These are phyloP conservation scores for Coemansia sp. DNA, from an alignment of 192 early-diverging fungal genomes.

Conservation along the genomic window DNA sequence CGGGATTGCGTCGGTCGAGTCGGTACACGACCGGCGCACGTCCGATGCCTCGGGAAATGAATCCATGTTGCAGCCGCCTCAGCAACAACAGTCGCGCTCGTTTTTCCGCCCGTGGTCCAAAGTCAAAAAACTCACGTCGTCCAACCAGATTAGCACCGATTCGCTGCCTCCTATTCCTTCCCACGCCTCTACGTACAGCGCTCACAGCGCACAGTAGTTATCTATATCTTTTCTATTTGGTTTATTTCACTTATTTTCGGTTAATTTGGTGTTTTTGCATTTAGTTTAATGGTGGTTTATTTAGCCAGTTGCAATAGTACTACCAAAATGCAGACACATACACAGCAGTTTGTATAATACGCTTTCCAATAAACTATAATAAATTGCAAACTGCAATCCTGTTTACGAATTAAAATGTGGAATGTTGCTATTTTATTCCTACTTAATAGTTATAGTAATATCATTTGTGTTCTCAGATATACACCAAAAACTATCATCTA, in stretches of 20 bases:
- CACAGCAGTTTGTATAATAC: no score
- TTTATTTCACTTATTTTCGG: not conserved
- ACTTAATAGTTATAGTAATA: no score
- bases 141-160: constrained; percentile 35
- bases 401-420: no score
- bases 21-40: constrained; percentile 28
- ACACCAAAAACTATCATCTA: no score
- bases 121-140: constrained; percentile 51
- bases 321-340: no score
- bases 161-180: constrained; percentile 38
- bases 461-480: no score
- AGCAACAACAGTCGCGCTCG: constrained; percentile 32
- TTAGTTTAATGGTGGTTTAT: no score
- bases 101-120: constrained; percentile 52
- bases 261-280: not conserved
- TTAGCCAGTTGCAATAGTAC: no score
- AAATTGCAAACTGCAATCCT: no score
- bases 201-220: constrained; percentile 18
- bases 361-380: no score
- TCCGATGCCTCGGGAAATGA: constrained; percentile 30
- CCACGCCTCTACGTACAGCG: constrained; percentile 34
- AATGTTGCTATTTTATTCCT: no score
- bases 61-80: constrained; percentile 12
- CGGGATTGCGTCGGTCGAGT: constrained; percentile 7
- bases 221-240: constrained; percentile 2